Evolutionary conservation across 805 yeast genomes (phyloP), one percentile per base, ranked within the genome.

Genomic region (Hanseniaspora hatyaiensis): DNA sequence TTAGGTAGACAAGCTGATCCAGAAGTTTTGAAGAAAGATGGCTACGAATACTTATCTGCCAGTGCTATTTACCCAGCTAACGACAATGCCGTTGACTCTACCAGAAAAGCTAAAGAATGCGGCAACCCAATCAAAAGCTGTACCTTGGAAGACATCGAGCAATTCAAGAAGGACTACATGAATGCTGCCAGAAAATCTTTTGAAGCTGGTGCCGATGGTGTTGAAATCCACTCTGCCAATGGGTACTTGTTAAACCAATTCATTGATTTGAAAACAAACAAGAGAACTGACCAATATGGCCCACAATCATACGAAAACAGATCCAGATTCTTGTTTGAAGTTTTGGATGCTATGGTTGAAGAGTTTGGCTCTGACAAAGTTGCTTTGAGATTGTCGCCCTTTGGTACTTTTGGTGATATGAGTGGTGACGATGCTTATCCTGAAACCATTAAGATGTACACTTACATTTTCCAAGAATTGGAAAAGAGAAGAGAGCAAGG

Each of bases 211-310:
- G 68, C 69, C 44, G 85, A 81, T 59, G 78, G 78, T 52, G 73
- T 81, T 26, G 85, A 81, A 61, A 63, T 81, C 41, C 87, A 80
- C 59, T 67, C 67, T 32, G 86, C 86, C 19, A 78, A 79, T 58
- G 86, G 87, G 15, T 80, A 75, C 57, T 59, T 81, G 50, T 54
- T 75, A 34, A 68, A 71, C 61, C 75, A 75, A 60, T 79, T 81
- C 55, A 57, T 78, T 53, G 73, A 75, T 38, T 66, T 69, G 12
- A 54, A 61, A 6, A 63, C 69, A 41, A 70, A 70, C 58, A 60
- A 72, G 42, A 60, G 71, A 62, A 67, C 69, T 4, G 80, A 75
- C 57, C 66, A 71, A 53, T 75, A 74, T 52, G 80, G 79, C 52
- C 31, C 41, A n/a, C 80, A 78, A 3, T 63, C 69, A 6, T 67